Base-by-base conservation (phyloP, 78 protist genomes). In the Thecamonas trahens region DNA sequence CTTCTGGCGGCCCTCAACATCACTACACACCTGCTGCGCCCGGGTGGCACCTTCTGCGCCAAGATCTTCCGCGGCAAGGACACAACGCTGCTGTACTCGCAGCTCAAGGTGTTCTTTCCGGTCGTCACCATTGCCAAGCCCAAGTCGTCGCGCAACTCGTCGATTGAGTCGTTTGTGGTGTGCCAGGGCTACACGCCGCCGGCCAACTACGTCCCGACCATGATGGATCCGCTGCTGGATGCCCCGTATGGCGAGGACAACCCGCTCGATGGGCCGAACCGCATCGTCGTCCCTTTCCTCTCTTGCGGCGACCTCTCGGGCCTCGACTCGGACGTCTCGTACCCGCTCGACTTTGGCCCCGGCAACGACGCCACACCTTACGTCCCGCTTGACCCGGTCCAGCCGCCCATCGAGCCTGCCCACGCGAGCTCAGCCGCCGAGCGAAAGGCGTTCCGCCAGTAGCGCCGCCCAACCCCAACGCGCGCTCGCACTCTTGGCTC, bases 61-160 rank as follows among this genome's bases (percentile, higher is more conserved):
- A 97, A 98, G 73, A 82, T 97, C 69, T 97, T 97, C 83, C 76
- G 95, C 5, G 98, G 98, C 38, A 75, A 65, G 35, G 92, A 94
- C 68, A 65, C 61, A 44, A 18, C 79, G 14, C 75, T 94, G 34
- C 79, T 96, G 54, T 79, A 69, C 74, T 44, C 90, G 2, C 95
- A 94, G 71, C 70, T 96, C 31, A 28, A 68, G 31, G 7, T 83
- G 35, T 95, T 94, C 67, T 96, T 96, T 39, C 34, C 40, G n/a
- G 13, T 57, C 44, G 97, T 96, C 28, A 29, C 58, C 11, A 24
- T 81, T 37, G 80, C 81, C 55, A 96, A 96, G 82, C 99, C 99
- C 6, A 80, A 78, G 42, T 58, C 83, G 24, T 58, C 82, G 40
- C 76, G 99, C 40, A 86, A 82, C 40, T 77, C 93, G 15, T 42